Evolutionary conservation across 306 rosid species (phyloP).

Genomic region (Psophocarpus tetragonolobus): DNA sequence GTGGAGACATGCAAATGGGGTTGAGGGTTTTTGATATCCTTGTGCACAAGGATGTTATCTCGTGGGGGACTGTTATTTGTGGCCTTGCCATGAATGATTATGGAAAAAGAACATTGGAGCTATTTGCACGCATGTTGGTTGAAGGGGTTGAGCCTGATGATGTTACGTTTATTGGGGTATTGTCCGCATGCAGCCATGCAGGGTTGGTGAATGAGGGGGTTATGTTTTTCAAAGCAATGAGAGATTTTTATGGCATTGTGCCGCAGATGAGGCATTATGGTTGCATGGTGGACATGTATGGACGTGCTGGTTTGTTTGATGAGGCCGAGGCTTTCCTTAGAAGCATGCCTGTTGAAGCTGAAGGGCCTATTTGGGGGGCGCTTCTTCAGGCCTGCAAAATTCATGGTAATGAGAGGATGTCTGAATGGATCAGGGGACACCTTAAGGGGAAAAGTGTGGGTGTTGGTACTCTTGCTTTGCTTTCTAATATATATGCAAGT

Average conservation of each 20-base stretch:
- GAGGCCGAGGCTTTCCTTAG: constrained; percentile 61
- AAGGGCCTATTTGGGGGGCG: constrained; percentile 67
- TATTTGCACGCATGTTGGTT: constrained; percentile 70
- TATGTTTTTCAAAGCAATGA: constrained; percentile 67
- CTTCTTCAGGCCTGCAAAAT: constrained; percentile 69
- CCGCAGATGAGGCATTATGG: constrained; percentile 51
- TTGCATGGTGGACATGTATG: constrained; percentile 54
- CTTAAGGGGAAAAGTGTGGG: constrained; percentile 41
- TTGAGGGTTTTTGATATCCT: constrained; percentile 47
- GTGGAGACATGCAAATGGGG: constrained; percentile 57
- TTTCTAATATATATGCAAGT: constrained; percentile 65
- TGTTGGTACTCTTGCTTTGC: constrained; percentile 63
- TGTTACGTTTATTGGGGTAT: constrained; percentile 64
- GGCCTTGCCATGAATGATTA: constrained; percentile 81
- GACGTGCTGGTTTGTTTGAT: constrained; percentile 58
- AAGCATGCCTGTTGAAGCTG: constrained; percentile 46
- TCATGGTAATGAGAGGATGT: constrained; percentile 61
- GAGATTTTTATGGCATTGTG: constrained; percentile 47
- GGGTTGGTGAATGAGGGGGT: constrained; percentile 46
- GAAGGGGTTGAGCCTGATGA: constrained; percentile 70
- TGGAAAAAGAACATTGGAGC: constrained; percentile 50
- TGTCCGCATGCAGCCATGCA: constrained; percentile 74
- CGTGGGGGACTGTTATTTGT: constrained; percentile 70
- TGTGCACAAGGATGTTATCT: constrained; percentile 56
- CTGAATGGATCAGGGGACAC: constrained; percentile 51